Conservation (phyloP, 805 yeast genomes). For the Lachancea lanzarotensis region DNA sequence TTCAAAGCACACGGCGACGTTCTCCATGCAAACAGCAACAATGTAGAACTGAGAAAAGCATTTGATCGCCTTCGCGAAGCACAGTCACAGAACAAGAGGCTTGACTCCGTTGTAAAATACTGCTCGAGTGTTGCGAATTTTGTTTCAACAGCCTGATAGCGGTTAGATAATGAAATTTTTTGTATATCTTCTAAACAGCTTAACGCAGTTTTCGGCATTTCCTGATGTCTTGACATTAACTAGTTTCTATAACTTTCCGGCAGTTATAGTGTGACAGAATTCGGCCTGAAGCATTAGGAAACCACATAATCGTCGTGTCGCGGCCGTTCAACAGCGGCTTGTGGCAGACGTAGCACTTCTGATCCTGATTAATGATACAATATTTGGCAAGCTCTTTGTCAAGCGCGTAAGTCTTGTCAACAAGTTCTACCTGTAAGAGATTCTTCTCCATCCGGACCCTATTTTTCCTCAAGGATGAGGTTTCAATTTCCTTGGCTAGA, state of each 20-base stretch:
- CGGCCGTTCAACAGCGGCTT: slow-evolving; percentile 40
- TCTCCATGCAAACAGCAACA: slow-evolving; percentile 37
- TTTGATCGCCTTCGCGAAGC: slow-evolving; percentile 44
- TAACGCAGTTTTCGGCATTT: background rate
- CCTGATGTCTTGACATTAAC: background rate
- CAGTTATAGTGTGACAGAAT: slow-evolving; percentile 25
- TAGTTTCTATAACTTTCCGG: slow-evolving; percentile 13
- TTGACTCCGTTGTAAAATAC: slow-evolving; percentile 68
- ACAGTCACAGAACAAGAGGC: slow-evolving; percentile 40
- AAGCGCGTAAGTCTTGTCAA: slow-evolving; percentile 41
- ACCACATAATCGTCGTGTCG: slow-evolving; percentile 11
- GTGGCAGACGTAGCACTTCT: slow-evolving; percentile 54
- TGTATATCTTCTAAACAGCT: background rate
- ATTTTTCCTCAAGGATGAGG: slow-evolving; percentile 36
- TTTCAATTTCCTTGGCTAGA: slow-evolving; percentile 40
- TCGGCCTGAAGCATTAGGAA: slow-evolving; percentile 12
- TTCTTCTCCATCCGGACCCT: slow-evolving; percentile 40
- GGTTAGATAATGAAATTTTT: background rate
- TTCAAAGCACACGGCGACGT: slow-evolving; percentile 80
- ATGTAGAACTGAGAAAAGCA: slow-evolving; percentile 38
- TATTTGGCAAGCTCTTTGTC: slow-evolving; percentile 34
- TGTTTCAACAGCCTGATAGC: slow-evolving; percentile 32
- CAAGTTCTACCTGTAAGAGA: slow-evolving; percentile 47
- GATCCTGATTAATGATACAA: slow-evolving; percentile 37
- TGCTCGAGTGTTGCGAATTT: slow-evolving; percentile 74